These are phyloP conservation scores for Sugiyamaella marilandica DNA, from an alignment of 805 yeast species.

Conservation along the genomic window DNA sequence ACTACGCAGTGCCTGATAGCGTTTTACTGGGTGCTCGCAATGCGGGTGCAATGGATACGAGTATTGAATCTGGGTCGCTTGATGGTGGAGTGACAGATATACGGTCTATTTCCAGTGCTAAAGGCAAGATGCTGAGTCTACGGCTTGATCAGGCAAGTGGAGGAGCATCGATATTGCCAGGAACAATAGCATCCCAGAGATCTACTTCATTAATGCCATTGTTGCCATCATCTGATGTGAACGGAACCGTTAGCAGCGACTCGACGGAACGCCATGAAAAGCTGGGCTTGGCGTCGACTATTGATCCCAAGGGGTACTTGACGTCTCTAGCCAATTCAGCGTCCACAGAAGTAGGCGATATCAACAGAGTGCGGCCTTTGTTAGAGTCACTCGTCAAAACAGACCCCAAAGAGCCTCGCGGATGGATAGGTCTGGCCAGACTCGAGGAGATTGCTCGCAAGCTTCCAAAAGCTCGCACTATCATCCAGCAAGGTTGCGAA, in stretches of 20 bases:
- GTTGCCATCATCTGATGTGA: background rate
- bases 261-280: background rate
- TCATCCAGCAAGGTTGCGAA: constrained; percentile 72
- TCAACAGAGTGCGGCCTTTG: constrained; percentile 52
- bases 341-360: constrained; percentile 46
- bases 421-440: constrained; percentile 84
- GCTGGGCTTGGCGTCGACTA: constrained; percentile 22
- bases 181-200: background rate
- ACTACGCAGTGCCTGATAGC: constrained; percentile 79
- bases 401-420: constrained; percentile 67
- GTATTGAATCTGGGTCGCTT: constrained; percentile 25
- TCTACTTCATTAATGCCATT: background rate
- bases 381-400: constrained; percentile 64
- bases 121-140: constrained; percentile 53
- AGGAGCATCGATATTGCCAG: constrained; percentile 2
- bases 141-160: constrained; percentile 43
- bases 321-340: constrained; percentile 35
- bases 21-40: constrained; percentile 41
- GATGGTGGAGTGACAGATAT: constrained; percentile 40
- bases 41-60: constrained; percentile 30
- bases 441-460: constrained; percentile 65
- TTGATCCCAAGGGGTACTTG: constrained; percentile 41
- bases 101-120: constrained; percentile 55
- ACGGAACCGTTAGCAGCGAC: background rate
- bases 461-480: constrained; percentile 48